Percentiles rank a stretch among this genome's conserved stretches.
These are phyloP conservation scores for Botryotinia convoluta DNA, from an alignment of 2,329 filamentous ascomycete genomes.

Conservation along the genomic window DNA sequence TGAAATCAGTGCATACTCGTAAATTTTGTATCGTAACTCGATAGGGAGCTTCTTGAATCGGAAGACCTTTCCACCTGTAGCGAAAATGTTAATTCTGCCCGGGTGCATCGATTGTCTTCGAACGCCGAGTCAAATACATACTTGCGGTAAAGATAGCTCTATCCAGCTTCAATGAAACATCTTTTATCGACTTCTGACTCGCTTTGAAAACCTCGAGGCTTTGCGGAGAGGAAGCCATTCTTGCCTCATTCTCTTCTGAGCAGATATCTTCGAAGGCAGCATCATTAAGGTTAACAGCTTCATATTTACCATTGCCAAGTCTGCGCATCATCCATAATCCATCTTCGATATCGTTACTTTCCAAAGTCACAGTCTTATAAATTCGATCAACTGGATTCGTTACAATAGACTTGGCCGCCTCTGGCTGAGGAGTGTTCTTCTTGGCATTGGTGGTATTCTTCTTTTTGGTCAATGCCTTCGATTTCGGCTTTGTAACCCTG, in stretches of 20 bases:
- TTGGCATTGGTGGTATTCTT: not conserved
- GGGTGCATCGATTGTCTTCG: not conserved
- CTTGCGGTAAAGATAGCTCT: constrained; percentile 25
- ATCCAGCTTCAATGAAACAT: constrained; percentile 19
- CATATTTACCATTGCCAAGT: constrained; percentile 24
- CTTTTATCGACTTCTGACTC: constrained; percentile 20
- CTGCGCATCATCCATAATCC: constrained; percentile 27
- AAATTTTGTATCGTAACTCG: constrained; percentile 27
- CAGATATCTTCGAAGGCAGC: constrained; percentile 18
- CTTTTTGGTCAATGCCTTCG: not conserved
- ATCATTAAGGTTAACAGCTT: constrained; percentile 25
- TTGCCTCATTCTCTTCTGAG: constrained; percentile 24
- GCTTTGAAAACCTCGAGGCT: constrained; percentile 17
- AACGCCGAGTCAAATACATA: constrained; percentile 16
- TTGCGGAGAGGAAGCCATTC: constrained; percentile 19
- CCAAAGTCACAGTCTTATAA: constrained; percentile 23
- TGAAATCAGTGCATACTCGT: constrained; percentile 24
- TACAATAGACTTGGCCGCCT: not conserved
- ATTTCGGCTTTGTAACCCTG: not conserved
- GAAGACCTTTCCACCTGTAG: constrained; percentile 24
- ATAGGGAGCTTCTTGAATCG: constrained; percentile 26
- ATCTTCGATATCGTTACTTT: constrained; percentile 22
- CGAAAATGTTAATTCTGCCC: not conserved
- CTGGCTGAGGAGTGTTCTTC: not conserved
- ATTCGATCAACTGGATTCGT: constrained; percentile 15